phyloP scores from a whole-genome alignment of 352 stramenopile species.

The Globisporangium viniferum region DNA sequence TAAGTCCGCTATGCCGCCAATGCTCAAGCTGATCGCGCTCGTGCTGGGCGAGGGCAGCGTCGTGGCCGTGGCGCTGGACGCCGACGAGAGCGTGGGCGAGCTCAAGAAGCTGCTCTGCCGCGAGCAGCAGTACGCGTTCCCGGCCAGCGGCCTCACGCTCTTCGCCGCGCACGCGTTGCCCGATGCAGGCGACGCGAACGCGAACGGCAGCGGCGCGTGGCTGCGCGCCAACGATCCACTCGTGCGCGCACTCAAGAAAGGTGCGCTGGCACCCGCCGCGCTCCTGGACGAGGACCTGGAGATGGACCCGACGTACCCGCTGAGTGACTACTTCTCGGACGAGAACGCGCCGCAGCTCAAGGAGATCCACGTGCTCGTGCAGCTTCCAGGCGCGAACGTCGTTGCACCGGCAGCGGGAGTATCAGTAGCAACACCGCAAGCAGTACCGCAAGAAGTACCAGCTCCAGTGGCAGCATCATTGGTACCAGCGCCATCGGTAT shows the following conservation, averaged over 20 bases:
- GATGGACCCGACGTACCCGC: slow-evolving; percentile 17
- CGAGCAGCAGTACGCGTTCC: slow-evolving; percentile 13
- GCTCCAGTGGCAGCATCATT: background rate
- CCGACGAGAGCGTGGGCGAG: slow-evolving; percentile 9
- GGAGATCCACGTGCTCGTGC: background rate
- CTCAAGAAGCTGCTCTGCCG: slow-evolving; percentile 12
- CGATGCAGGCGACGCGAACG: background rate
- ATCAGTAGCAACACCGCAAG: background rate
- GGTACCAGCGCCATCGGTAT: background rate
- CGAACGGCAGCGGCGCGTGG: background rate
- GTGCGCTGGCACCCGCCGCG: background rate
- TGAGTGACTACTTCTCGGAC: slow-evolving; percentile 14
- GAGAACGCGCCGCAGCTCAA: slow-evolving; percentile 1
- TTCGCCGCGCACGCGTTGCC: background rate
- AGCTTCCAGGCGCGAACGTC: background rate
- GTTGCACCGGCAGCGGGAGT: background rate
- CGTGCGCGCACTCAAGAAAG: slow-evolving; percentile 7
- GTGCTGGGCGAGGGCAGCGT: slow-evolving; percentile 12
- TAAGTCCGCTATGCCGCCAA: slow-evolving; percentile 3
- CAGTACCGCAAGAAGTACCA: background rate
- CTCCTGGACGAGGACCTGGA: slow-evolving; percentile 8
- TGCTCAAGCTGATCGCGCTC: slow-evolving; percentile 11
- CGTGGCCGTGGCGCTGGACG: slow-evolving; percentile 10
- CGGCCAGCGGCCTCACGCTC: slow-evolving; percentile 12
- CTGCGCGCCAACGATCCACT: slow-evolving; percentile 10